These are phyloP conservation scores for Scedosporium apiospermum DNA, from an alignment of 2,329 filamentous ascomycete species.

Conservation along the genomic window DNA sequence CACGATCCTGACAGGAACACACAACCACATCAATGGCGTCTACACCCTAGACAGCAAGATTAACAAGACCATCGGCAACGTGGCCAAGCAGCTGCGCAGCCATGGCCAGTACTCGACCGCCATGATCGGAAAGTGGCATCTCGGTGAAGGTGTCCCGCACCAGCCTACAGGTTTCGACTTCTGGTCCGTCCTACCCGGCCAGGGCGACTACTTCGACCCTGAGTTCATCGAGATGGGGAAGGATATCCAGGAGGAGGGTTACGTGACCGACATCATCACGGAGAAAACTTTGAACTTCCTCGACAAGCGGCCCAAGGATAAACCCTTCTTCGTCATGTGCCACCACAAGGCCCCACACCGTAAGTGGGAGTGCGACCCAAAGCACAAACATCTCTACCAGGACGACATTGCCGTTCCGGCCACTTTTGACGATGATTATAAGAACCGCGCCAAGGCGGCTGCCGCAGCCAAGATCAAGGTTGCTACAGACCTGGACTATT, in stretches of 20 bases:
- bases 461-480: constrained; percentile 41
- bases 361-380: constrained; percentile 39
- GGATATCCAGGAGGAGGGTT: constrained; percentile 22
- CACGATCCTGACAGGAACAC: constrained; percentile 37
- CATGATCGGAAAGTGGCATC: constrained; percentile 45
- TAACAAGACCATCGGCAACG: constrained; percentile 39
- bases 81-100: constrained; percentile 37
- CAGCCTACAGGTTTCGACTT: constrained; percentile 41
- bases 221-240: constrained; percentile 28
- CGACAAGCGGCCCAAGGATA: constrained; percentile 18
- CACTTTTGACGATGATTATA: constrained; percentile 44
- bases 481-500: constrained; percentile 40
- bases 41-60: constrained; percentile 39
- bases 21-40: constrained; percentile 44
- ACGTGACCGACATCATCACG: constrained; percentile 43
- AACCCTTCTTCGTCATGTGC: constrained; percentile 46
- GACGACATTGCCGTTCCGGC: constrained; percentile 37
- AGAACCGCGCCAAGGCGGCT: constrained; percentile 40
- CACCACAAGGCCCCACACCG: constrained; percentile 47
- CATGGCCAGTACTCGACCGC: constrained; percentile 36
- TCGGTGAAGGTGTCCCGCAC: constrained; percentile 35
- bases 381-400: constrained; percentile 37
- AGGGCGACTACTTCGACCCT: constrained; percentile 43
- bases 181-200: constrained; percentile 40
- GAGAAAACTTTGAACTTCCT: constrained; percentile 33